These are phyloP conservation scores for Scheffersomyces ergatensis DNA, from an alignment of 805 yeast genomes.

Conservation along the genomic window DNA sequence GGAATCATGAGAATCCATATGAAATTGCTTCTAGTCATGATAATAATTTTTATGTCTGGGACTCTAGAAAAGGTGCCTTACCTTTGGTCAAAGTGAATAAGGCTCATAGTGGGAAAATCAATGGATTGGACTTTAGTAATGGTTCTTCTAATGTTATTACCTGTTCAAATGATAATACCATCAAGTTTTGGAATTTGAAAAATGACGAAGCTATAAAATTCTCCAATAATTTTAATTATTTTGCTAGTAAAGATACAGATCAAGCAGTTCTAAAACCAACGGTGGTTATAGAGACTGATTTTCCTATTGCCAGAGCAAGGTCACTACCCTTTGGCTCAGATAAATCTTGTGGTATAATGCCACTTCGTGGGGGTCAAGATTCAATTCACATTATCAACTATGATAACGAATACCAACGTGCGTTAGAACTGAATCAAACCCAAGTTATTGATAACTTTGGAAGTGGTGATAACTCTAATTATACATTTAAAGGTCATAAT, in stretches of 20 bases:
- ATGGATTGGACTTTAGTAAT: conserved; percentile 82
- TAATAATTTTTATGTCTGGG: conserved; percentile 82
- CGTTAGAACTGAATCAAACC: conserved; percentile 21
- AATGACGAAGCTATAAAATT: conserved; percentile 11
- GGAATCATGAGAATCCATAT: conserved; percentile 77
- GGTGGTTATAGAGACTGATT: conserved; percentile 64
- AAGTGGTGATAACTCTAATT: conserved; percentile 40
- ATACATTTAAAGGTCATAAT: conserved; percentile 74
- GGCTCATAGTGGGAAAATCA: conserved; percentile 85
- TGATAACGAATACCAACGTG: conserved; percentile 30
- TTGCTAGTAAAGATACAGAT: conserved; percentile 9
- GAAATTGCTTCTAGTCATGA: conserved; percentile 87
- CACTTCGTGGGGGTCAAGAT: conserved; percentile 81
- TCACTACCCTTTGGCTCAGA: conserved; percentile 82
- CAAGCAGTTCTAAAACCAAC: conserved; percentile 36
- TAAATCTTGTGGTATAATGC: conserved; percentile 81
- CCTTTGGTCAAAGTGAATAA: conserved; percentile 61
- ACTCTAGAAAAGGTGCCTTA: conserved; percentile 72
- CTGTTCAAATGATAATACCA: conserved; percentile 82
- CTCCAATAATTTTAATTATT: conserved; percentile 16
- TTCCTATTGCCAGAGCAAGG: conserved; percentile 88
- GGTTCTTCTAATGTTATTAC: conserved; percentile 62
- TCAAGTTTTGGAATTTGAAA: conserved; percentile 74
- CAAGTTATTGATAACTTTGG: conserved; percentile 14
- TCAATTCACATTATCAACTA: conserved; percentile 55